Evolutionary conservation across 2,329 filamentous ascomycete species (phyloP), one percentile per base, ranked within the genome.

Genomic region (Fusarium sp.): DNA sequence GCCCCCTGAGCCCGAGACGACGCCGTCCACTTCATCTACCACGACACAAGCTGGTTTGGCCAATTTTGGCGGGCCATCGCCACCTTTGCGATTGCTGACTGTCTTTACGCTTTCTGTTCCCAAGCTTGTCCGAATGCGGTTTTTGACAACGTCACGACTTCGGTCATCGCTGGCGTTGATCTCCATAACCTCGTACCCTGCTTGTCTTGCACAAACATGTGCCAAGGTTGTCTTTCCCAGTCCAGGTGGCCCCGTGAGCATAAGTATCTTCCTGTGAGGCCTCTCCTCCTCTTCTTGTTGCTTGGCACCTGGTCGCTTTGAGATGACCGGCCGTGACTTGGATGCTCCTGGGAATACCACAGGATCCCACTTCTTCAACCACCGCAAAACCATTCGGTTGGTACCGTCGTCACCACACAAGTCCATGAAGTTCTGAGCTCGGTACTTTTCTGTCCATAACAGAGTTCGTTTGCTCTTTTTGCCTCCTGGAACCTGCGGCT

Each of bases 101-200:
- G 86, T 88, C 76, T 92, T 96, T 64, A 99, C 95, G 62, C 93
- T 97, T 78, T 99, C 95, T 0, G 96, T 99, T 0, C 93, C 94
- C 34, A 99, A 86, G 77, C 93, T 95, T 58, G 97, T 97, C 72
- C 92, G 88, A 70, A 99, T 97, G 16, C 94, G 88, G 8, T 93
- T 93, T 76, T 92, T 96, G 36, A 99, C 96, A 3, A 99, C 93
- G 74, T 95, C 90, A 31, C 88, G 86, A 75, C 93, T 97, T 73
- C 96, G 87, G 76, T 99, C 97, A 76, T 99, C 96, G 73, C 95
- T 98, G 10, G 97, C 96, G 74, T 99, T 99, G 80, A 99, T 97
- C 77, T 99, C 96, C 76, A 98, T 87, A 2, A 97, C 92, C 75
- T 98, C 96, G 74, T 99, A 99, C 1, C 96, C 96, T 7, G 96